Percentiles rank a stretch among this genome's conserved stretches.
Conservation (phyloP, 345 rosid species). For the Pelargonium nanum region DNA sequence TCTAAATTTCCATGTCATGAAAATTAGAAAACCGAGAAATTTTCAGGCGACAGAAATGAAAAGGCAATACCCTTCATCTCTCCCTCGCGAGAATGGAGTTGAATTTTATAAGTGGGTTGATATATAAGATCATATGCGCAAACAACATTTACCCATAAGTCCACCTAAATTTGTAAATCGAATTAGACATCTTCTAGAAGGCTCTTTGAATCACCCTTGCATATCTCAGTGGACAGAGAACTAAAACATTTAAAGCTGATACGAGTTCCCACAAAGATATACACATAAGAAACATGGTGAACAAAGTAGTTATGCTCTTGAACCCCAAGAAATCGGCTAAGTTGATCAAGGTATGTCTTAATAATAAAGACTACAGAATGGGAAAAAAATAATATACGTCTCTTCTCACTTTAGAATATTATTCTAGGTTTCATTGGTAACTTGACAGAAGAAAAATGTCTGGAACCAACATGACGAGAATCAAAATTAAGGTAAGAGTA, state of each 20-base stretch:
- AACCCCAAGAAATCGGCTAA: background rate
- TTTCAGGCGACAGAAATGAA: too few relatives aligned
- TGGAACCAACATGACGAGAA: background rate
- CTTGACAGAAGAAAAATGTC: background rate
- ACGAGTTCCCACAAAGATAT: too few relatives aligned
- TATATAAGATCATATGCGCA: background rate
- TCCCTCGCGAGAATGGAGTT: too few relatives aligned
- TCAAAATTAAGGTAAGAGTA: background rate
- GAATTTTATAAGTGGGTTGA: background rate
- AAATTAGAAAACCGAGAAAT: too few relatives aligned
- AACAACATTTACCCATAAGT: background rate
- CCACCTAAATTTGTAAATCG: background rate
- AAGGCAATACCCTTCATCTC: too few relatives aligned
- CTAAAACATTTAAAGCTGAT: background rate
- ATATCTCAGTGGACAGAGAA: background rate
- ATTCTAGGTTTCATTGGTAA: background rate
- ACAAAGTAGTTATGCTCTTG: background rate
- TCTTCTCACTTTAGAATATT: background rate
- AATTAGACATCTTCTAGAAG: too few relatives aligned
- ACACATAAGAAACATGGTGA: too few relatives aligned
- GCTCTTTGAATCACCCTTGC: background rate
- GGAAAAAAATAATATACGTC: background rate
- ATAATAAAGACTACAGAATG: background rate
- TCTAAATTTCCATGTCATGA: too few relatives aligned
- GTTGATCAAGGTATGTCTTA: background rate